Evolutionary conservation across 1,284 basidiomycete genomes (phyloP), one percentile per base, ranked within the genome.

Genomic region (Trichosporon sp.): DNA sequence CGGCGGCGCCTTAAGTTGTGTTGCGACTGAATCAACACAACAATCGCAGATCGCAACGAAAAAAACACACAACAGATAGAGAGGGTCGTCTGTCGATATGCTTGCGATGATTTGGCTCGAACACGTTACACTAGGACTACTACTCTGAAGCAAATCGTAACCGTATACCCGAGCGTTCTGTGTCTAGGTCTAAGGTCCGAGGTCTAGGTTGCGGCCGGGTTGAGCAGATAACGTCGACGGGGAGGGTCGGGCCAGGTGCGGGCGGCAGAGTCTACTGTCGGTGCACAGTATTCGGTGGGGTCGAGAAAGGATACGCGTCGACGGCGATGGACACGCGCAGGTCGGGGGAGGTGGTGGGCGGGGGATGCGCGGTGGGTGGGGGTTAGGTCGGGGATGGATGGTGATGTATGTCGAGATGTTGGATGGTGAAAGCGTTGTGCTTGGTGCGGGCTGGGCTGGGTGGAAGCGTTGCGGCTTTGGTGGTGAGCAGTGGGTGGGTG

Each of bases 341-440:
- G 35, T 37, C 35, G 35, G 35, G 35, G 35, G 32, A 37, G 35
- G 35, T 37, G 6, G 35, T 5, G 35, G 35, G 32, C 14, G n/a
- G 32, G 66, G 35, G 40, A 31, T 14, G 38, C 21, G 19, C 16
- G 40, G 43, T 2, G 65, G 21, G 19, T 31, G 46, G 26, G 66
- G 66, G 66, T 19, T 35, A 19, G 66, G 66, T 11, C 26, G n/a
- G 32, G 51, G 35, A 16, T 59, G 48, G 66, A 67, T 67, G 66
- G 66, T 12, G 19, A 56, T 54, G 51, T 51, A 16, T 16, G 40
- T 14, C 40, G 48, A 51, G 19, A 37, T 14, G 66, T 21, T 31
- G 43, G 66, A 67, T 66, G 38, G 19, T 46, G 19, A 43, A 66
- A 31, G 65, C 65, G 10, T n/a, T 43, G 65, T 19, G n/a, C 51